A percentile compares a stretch with the other conserved stretches of the same genome.
Conservation (phyloP, 352 stramenopile genomes). For the Pythium apleroticum region DNA sequence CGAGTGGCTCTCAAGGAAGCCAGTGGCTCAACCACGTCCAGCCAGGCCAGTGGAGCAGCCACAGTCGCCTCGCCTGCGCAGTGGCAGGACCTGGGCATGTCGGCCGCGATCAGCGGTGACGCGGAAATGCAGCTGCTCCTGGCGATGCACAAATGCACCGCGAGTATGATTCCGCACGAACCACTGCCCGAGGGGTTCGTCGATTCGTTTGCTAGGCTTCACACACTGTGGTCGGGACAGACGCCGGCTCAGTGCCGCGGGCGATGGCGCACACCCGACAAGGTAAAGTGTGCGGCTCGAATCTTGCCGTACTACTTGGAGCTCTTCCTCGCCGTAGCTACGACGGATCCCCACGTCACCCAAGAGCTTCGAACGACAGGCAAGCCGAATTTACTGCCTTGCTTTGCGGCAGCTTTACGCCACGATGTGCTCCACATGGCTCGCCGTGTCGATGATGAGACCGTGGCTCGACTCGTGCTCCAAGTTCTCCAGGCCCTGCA, state of each 20-base stretch:
- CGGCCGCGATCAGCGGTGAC: constrained; percentile 21
- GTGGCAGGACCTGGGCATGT: constrained; percentile 35
- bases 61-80: constrained; percentile 21
- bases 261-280: constrained; percentile 19
- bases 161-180: constrained; percentile 41
- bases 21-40: not conserved
- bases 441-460: constrained; percentile 38
- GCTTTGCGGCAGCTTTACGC: constrained; percentile 34
- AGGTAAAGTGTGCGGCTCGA: constrained; percentile 10
- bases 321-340: constrained; percentile 15
- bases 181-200: constrained; percentile 40
- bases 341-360: constrained; percentile 3
- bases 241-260: constrained; percentile 1
- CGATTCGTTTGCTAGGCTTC: constrained; percentile 37
- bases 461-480: constrained; percentile 38
- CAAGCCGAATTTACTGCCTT: constrained; percentile 27
- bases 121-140: constrained; percentile 40
- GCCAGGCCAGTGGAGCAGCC: not conserved
- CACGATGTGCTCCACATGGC: constrained; percentile 43
- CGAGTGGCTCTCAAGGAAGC: constrained; percentile 50
- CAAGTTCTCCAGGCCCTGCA: constrained; percentile 51
- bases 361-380: not conserved
- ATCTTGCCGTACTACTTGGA: constrained; percentile 27
- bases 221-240: constrained; percentile 21
- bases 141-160: constrained; percentile 30